Evolutionary conservation across 148 eudicot species (phyloP).

Genomic region (Spergularia marina): DNA sequence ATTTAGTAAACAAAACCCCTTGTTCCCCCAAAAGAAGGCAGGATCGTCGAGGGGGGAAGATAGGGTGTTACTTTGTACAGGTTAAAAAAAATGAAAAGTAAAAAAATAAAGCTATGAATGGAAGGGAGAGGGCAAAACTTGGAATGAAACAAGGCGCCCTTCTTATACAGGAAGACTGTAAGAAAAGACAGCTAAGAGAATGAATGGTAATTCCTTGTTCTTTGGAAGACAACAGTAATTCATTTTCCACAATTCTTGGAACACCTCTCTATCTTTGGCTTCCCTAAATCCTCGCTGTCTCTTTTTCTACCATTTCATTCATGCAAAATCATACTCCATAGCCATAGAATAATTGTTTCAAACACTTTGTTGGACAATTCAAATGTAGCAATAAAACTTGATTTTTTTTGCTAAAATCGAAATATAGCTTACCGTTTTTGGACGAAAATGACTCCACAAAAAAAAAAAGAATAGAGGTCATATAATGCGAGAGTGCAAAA

Average conservation of each 20-base stretch:
- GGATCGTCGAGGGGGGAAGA: neutral
- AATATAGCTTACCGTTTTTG: too few species aligned
- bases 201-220: constrained; percentile 4
- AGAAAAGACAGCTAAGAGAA: neutral
- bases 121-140: constrained; percentile 24
- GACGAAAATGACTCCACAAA: too few species aligned
- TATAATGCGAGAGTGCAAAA: too few species aligned
- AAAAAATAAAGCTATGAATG: constrained; percentile 12
- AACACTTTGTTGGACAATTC: too few species aligned
- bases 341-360: too few species aligned
- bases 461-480: too few species aligned
- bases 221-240: constrained; percentile 12
- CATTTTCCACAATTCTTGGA: constrained; percentile 15
- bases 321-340: too few species aligned
- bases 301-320: neutral
- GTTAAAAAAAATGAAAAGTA: neutral
- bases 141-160: neutral
- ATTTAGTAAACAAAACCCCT: neutral
- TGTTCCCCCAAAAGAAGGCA: constrained; percentile 16
- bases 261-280: constrained; percentile 3
- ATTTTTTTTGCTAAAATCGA: too few species aligned
- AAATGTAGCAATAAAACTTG: too few species aligned
- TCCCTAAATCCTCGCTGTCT: constrained; percentile 3
- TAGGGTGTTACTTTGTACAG: constrained; percentile 6
- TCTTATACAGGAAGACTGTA: constrained; percentile 8